Conservation (phyloP, 176 grass and related monocot genomes). For the Olyra latifolia region DNA sequence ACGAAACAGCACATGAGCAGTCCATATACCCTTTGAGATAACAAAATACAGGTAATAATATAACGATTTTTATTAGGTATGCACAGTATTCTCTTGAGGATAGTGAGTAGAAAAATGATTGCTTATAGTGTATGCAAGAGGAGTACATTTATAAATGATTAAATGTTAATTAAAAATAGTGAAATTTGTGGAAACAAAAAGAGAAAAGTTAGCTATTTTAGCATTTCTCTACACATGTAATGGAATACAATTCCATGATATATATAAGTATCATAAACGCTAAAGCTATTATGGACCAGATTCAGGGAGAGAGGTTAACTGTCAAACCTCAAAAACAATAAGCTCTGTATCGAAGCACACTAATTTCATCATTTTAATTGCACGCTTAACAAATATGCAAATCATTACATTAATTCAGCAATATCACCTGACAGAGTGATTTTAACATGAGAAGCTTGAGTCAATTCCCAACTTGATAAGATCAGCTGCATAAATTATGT, state of each 20-base stretch:
- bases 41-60: constrained; percentile 21
- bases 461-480: neutral
- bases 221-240: neutral
- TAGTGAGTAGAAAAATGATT: constrained; percentile 13
- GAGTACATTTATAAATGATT: neutral
- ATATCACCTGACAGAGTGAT: neutral
- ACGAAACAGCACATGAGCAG: neutral
- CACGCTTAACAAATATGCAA: neutral
- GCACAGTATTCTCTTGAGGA: neutral
- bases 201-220: neutral
- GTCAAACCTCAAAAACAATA: constrained; percentile 20
- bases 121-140: neutral
- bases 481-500: neutral
- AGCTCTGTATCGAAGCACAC: neutral
- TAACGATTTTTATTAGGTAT: neutral
- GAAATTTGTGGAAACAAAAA: neutral
- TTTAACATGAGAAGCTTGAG: neutral
- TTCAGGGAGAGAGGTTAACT: neutral
- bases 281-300: constrained; percentile 1
- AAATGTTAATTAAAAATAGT: constrained; percentile 12
- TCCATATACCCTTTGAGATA: neutral
- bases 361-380: constrained; percentile 8
- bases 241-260: constrained; percentile 19
- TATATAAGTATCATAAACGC: constrained; percentile 3
- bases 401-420: neutral